A percentile compares a stretch with the other conserved stretches of the same genome.
Evolutionary conservation across 192 early-diverging fungal genomes (phyloP).

Genomic region (Podila horticola): DNA sequence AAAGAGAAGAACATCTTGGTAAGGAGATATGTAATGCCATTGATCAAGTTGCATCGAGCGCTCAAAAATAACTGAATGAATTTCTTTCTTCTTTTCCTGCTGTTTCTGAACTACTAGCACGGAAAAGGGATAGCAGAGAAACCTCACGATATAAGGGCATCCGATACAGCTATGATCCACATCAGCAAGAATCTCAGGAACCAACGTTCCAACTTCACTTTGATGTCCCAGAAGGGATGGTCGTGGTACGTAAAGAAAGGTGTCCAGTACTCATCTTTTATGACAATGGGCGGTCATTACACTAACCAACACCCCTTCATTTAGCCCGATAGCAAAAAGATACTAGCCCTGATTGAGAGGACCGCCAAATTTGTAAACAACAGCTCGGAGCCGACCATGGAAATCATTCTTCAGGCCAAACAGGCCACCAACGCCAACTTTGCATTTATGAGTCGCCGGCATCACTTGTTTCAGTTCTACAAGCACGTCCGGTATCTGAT

Average conservation of each 20-base stretch:
- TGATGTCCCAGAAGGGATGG: conserved; percentile 60
- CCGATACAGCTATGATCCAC: conserved; percentile 27
- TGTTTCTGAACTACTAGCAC: conserved; percentile 1
- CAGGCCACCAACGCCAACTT: conserved; percentile 78
- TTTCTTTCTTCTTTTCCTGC: background rate
- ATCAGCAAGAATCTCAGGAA: conserved; percentile 14
- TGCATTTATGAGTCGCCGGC: conserved; percentile 69
- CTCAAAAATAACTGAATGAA: too few species aligned
- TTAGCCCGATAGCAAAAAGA: conserved; percentile 64
- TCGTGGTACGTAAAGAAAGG: conserved; percentile 36
- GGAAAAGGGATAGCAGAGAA: conserved; percentile 18
- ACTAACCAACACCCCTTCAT: background rate
- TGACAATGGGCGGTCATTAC: background rate
- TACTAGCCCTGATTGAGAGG: conserved; percentile 74
- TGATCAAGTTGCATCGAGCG: too few species aligned
- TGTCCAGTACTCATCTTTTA: background rate
- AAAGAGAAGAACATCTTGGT: conserved; percentile 62
- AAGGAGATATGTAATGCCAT: background rate
- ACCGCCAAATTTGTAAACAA: conserved; percentile 75
- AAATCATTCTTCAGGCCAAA: conserved; percentile 78
- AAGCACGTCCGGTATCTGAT: conserved; percentile 71
- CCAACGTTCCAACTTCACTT: conserved; percentile 49
- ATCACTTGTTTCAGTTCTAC: conserved; percentile 76
- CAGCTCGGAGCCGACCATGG: conserved; percentile 67
- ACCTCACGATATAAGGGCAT: conserved; percentile 15